Evolutionary conservation across 306 rosid species (phyloP).

Genomic region (Canavalia ensiformis): DNA sequence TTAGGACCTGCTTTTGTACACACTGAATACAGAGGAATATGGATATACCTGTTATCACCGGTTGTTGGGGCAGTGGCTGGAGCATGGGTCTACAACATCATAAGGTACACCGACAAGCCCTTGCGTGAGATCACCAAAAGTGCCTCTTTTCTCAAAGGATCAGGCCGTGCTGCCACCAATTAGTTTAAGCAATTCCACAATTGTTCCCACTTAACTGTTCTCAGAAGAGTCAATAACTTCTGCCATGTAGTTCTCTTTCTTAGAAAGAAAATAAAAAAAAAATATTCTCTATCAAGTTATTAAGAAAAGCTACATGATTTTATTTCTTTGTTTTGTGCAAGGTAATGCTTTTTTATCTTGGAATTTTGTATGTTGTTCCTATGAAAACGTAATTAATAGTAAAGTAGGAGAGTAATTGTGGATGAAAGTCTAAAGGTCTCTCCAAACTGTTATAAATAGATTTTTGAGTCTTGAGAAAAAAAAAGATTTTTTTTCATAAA

Average conservation of each 20-base stretch:
- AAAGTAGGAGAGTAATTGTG: too few relatives aligned
- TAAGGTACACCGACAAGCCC: constrained; percentile 75
- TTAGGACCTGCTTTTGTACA: constrained; percentile 79
- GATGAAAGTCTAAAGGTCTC: too few relatives aligned
- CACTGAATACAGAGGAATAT: constrained; percentile 57
- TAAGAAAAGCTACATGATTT: background rate
- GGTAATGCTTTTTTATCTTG: background rate
- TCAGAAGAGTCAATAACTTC: background rate
- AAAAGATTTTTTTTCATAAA: too few relatives aligned
- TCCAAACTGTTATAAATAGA: too few relatives aligned
- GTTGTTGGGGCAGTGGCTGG: constrained; percentile 68
- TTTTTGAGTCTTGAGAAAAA: too few relatives aligned
- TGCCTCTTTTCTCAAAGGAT: constrained; percentile 64
- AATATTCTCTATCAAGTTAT: background rate
- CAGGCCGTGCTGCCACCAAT: constrained; percentile 19
- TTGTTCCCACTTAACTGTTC: background rate
- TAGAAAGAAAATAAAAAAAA: background rate
- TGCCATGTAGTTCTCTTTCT: background rate
- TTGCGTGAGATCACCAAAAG: constrained; percentile 69
- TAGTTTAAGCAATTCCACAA: constrained; percentile 4
- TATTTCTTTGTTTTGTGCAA: background rate
- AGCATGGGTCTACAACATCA: constrained; percentile 68
- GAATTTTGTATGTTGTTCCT: background rate
- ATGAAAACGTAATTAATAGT: too few relatives aligned
- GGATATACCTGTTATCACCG: constrained; percentile 73